phyloP scores from a whole-genome alignment of 2,329 filamentous ascomycete species.

The Cercospora sp. region DNA sequence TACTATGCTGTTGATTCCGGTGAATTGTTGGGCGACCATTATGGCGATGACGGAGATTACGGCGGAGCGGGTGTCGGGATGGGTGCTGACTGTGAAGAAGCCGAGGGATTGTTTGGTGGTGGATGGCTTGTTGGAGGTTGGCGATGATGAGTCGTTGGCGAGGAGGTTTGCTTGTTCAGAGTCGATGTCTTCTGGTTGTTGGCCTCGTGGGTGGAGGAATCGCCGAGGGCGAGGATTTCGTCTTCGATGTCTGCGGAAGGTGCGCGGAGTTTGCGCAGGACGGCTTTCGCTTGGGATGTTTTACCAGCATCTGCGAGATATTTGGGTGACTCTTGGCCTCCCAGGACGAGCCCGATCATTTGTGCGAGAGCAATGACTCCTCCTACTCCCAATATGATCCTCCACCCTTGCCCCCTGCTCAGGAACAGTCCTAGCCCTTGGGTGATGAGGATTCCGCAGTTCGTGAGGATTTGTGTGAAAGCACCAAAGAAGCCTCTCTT shows the following conservation, averaged over 20 bases:
- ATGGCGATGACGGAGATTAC: conserved; percentile 87
- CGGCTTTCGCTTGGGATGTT: conserved; percentile 61
- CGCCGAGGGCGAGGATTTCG: conserved; percentile 59
- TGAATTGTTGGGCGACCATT: conserved; percentile 91
- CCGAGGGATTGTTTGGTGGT: conserved; percentile 40
- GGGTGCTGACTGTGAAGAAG: conserved; percentile 60
- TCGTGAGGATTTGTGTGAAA: conserved; percentile 92
- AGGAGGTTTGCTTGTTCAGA: conserved; percentile 64
- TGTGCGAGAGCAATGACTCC: conserved; percentile 69
- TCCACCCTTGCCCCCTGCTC: conserved; percentile 77
- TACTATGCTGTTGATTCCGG: conserved; percentile 91
- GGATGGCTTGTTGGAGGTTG: background rate
- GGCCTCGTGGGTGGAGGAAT: conserved; percentile 31
- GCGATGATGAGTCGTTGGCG: conserved; percentile 7
- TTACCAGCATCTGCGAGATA: conserved; percentile 75
- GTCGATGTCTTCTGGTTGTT: conserved; percentile 52
- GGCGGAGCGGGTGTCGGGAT: conserved; percentile 73
- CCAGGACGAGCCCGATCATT: conserved; percentile 66
- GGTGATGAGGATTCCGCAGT: conserved; percentile 76
- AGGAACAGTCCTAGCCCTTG: conserved; percentile 86
- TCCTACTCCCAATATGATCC: conserved; percentile 76
- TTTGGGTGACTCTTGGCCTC: conserved; percentile 78
- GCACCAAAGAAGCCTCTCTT: conserved; percentile 66
- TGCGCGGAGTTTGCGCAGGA: conserved; percentile 76
- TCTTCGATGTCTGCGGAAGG: conserved; percentile 66